phyloP scores from a whole-genome alignment of 225 moss, liverwort and hornwort species.

The Pseudisothecium myosuroides region DNA sequence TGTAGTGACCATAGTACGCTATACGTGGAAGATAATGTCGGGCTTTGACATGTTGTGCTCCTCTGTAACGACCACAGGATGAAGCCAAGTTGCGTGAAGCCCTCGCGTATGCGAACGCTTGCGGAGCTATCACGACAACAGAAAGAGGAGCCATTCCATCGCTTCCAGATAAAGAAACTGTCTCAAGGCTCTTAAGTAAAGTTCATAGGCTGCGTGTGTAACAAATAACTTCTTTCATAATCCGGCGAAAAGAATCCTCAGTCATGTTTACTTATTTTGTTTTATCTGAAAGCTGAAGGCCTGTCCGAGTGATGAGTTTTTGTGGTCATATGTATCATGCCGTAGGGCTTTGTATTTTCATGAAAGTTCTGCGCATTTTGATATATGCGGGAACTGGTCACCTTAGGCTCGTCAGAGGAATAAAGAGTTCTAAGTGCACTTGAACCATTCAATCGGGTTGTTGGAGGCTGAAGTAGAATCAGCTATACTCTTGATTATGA shows the following conservation, averaged over 20 bases:
- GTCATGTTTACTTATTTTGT: background rate
- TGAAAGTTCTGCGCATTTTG: background rate
- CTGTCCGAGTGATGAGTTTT: background rate
- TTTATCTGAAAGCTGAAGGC: background rate
- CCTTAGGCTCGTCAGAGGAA: background rate
- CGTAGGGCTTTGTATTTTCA: background rate
- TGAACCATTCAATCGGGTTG: background rate
- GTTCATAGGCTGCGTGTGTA: conserved; percentile 14
- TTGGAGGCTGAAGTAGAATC: background rate
- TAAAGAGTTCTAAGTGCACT: conserved; percentile 1
- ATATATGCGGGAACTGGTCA: background rate
- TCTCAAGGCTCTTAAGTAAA: conserved; percentile 43
- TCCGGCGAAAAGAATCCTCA: background rate
- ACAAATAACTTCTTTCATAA: background rate
- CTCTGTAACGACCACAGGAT: conserved; percentile 7
- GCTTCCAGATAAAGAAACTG: conserved; percentile 47
- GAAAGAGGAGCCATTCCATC: conserved; percentile 58
- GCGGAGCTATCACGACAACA: conserved; percentile 55
- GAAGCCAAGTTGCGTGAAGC: conserved; percentile 36
- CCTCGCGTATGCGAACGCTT: conserved; percentile 41
- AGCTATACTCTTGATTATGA: background rate
- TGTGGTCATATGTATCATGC: background rate
- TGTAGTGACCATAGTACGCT: background rate
- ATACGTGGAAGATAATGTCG: background rate
- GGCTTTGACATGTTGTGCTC: background rate